Evolutionary conservation across 202 grass and related monocot genomes (phyloP).

Genomic region (Schoenoplectus triqueter): DNA sequence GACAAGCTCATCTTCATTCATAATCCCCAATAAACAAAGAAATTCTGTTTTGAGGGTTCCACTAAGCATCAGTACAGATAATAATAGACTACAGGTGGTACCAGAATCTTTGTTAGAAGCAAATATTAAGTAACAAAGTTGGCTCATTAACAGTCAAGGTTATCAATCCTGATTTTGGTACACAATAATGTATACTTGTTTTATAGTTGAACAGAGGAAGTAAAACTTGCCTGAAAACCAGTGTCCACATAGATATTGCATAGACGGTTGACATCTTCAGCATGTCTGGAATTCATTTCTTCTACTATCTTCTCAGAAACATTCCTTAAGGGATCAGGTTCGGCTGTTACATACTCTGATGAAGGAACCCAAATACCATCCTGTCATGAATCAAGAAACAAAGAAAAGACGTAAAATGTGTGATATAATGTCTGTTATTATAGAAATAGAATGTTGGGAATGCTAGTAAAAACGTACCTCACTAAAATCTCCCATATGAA

Average conservation of each 20-base stretch:
- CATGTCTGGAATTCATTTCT: constrained; percentile 78
- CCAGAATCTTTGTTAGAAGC: not conserved
- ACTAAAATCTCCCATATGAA: constrained; percentile 90
- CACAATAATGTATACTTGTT: constrained; percentile 20
- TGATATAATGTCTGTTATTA: constrained; percentile 5
- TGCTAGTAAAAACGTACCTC: constrained; percentile 52
- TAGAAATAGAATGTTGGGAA: not conserved
- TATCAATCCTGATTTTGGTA: not conserved
- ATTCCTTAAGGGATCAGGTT: constrained; percentile 86
- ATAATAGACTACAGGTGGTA: not conserved
- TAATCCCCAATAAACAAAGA: constrained; percentile 4
- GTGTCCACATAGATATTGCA: constrained; percentile 80
- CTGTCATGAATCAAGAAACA: not conserved
- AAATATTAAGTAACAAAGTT: not conserved
- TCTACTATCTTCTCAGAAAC: constrained; percentile 87
- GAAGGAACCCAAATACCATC: not conserved
- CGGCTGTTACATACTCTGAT: constrained; percentile 42
- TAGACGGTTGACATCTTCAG: constrained; percentile 77
- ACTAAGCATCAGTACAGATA: not conserved
- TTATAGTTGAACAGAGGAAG: constrained; percentile 4
- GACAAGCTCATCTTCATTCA: constrained; percentile 7
- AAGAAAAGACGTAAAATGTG: not conserved
- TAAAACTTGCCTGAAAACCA: constrained; percentile 68
- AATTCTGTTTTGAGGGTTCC: not conserved
- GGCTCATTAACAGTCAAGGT: not conserved